Conservation (phyloP, 768 basidiomycete genomes). For the Fibroporia radiculosa region DNA sequence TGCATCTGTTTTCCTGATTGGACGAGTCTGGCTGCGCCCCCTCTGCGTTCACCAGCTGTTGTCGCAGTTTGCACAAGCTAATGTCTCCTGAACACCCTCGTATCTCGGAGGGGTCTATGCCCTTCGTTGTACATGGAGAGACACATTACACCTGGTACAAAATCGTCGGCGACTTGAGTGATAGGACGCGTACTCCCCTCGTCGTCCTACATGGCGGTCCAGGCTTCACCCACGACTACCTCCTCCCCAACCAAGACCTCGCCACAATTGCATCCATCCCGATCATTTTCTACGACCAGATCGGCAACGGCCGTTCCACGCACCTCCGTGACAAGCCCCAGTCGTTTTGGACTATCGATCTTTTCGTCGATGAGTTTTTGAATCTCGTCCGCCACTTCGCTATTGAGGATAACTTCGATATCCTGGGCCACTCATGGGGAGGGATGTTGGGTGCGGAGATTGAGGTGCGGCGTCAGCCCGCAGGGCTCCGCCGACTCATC, state of each 20-base stretch:
- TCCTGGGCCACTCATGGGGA: constrained; percentile 54
- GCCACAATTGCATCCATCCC: constrained; percentile 23
- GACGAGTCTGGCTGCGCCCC: too few relatives aligned
- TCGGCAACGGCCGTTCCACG: constrained; percentile 39
- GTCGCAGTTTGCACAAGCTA: too few relatives aligned
- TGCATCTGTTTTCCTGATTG: too few relatives aligned
- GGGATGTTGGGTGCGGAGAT: constrained; percentile 41
- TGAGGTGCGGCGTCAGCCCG: constrained; percentile 30
- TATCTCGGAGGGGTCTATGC: too few relatives aligned
- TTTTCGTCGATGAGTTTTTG: constrained; percentile 47
- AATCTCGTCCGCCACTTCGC: constrained; percentile 37
- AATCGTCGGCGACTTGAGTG: constrained; percentile 30
- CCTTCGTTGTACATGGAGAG: constrained; percentile 16
- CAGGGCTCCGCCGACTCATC: constrained; percentile 38
- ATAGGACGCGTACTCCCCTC: constrained; percentile 28
- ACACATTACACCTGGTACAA: constrained; percentile 37
- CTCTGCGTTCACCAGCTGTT: too few relatives aligned
- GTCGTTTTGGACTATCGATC: constrained; percentile 36
- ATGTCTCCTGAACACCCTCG: too few relatives aligned
- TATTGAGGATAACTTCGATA: constrained; percentile 31
- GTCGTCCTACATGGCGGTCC: constrained; percentile 43
- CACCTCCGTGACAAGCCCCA: constrained; percentile 28
- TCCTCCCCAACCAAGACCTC: constrained; percentile 32
- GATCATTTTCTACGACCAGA: constrained; percentile 45
- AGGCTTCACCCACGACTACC: constrained; percentile 33